Evolutionary conservation across 2,329 filamentous ascomycete genomes (phyloP).

Genomic region (Trichophaea hybrida): DNA sequence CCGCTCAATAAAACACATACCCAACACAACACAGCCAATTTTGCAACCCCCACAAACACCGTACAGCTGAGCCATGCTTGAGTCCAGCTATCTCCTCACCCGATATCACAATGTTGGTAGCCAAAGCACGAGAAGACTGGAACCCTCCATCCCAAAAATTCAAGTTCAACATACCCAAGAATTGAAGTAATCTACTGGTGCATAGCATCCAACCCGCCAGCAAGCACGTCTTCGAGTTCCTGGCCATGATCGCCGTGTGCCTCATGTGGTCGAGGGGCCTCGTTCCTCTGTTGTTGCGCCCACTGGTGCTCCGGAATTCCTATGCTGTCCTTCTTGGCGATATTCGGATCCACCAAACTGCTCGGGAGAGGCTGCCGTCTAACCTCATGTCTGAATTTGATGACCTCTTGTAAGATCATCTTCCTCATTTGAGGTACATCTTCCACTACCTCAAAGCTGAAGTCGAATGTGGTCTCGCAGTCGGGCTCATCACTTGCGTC

Average conservation of each 20-base stretch:
- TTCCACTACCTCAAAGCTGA: constrained; percentile 94
- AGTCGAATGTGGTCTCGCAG: constrained; percentile 91
- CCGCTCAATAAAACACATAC: background rate
- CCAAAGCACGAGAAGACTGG: background rate
- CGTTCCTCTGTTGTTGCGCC: constrained; percentile 43
- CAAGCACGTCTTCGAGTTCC: constrained; percentile 46
- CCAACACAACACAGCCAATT: background rate
- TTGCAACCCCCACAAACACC: background rate
- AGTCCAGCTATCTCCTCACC: background rate
- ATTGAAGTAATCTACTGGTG: constrained; percentile 11
- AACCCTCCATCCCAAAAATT: background rate
- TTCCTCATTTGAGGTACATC: constrained; percentile 89
- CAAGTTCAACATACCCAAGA: background rate
- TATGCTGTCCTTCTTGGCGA: constrained; percentile 27
- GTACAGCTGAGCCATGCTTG: too few species aligned
- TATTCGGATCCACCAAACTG: constrained; percentile 41
- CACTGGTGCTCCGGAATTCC: constrained; percentile 34
- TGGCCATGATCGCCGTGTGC: constrained; percentile 14
- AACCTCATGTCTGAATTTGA: constrained; percentile 58
- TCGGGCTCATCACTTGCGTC: constrained; percentile 89
- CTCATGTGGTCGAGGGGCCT: constrained; percentile 44
- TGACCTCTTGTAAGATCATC: constrained; percentile 94
- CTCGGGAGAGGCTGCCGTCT: constrained; percentile 35
- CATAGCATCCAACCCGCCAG: constrained; percentile 43
- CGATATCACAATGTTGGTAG: background rate